These are phyloP conservation scores for Pouteria campechiana DNA, from an alignment of 179 eudicot genomes.

Conservation along the genomic window DNA sequence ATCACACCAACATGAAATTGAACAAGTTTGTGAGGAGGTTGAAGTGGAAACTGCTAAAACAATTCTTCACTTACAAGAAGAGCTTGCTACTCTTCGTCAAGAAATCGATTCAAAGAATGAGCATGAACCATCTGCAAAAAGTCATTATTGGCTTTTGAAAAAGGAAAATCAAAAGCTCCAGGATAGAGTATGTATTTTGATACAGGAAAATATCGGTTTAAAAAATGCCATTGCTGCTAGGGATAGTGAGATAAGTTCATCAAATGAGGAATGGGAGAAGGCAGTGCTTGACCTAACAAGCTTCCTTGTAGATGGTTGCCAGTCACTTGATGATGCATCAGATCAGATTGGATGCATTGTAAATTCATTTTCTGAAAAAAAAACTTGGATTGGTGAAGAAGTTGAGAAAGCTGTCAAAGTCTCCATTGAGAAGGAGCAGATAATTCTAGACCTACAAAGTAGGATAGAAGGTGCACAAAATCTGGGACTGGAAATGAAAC, in stretches of 20 bases:
- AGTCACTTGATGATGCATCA: conserved; percentile 45
- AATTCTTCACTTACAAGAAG: conserved; percentile 49
- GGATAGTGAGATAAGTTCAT: conserved; percentile 27
- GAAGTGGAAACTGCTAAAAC: conserved; percentile 49
- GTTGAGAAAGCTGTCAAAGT: conserved; percentile 44
- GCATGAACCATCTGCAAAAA: too few species aligned
- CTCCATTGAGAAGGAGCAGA: conserved; percentile 50
- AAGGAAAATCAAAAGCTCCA: too few species aligned
- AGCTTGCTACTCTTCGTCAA: conserved; percentile 29
- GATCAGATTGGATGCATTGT: conserved; percentile 32
- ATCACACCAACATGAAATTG: conserved; percentile 25
- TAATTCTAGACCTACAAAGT: conserved; percentile 28
- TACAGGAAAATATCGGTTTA: conserved; percentile 32
- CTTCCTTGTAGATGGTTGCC: conserved; percentile 53
- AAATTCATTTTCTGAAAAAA: conserved; percentile 34
- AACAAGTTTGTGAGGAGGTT: conserved; percentile 35
- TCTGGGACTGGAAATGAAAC: conserved; percentile 30
- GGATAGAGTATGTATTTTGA: conserved; percentile 16
- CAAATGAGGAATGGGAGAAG: conserved; percentile 42
- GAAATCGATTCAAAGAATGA: too few species aligned
- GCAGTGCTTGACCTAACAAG: conserved; percentile 52
- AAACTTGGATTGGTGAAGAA: conserved; percentile 32
- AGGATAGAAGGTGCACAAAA: conserved; percentile 48
- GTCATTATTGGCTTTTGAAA: too few species aligned
- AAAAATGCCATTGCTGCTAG: conserved; percentile 27